Evolutionary conservation across 768 basidiomycete species (phyloP).

Genomic region (Aureoboletus auriporus): DNA sequence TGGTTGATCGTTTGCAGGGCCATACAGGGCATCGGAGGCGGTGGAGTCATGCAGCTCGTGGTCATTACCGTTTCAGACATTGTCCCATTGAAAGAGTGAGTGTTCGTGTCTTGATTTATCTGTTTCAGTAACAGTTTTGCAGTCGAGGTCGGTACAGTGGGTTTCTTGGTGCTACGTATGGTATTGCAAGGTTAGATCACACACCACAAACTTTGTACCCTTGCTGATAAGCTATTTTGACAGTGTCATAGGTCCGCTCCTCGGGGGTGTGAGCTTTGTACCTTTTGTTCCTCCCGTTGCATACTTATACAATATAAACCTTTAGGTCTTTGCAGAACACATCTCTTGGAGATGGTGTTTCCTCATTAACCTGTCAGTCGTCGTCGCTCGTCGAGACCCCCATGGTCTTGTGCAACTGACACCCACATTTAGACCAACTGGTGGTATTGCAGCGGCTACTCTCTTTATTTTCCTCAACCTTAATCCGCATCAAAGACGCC

Average conservation of each 20-base stretch:
- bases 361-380: slow-evolving; percentile 67
- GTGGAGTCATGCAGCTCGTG: slow-evolving; percentile 70
- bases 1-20: slow-evolving; percentile 76
- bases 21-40: slow-evolving; percentile 79
- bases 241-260: slow-evolving; percentile 68
- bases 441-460: slow-evolving; percentile 56
- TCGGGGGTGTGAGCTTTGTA: slow-evolving; percentile 61
- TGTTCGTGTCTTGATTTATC: neutral
- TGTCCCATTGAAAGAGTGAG: slow-evolving; percentile 70
- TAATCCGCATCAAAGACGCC: slow-evolving; percentile 62
- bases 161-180: slow-evolving; percentile 74
- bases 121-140: neutral
- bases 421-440: slow-evolving; percentile 57
- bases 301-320: slow-evolving; percentile 2
- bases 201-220: neutral
- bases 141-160: slow-evolving; percentile 79
- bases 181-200: slow-evolving; percentile 43
- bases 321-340: slow-evolving; percentile 65
- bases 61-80: slow-evolving; percentile 82
- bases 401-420: neutral
- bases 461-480: slow-evolving; percentile 75
- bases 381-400: neutral
- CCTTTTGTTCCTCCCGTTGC: neutral
- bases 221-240: neutral
- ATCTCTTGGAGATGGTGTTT: slow-evolving; percentile 86